phyloP scores from a whole-genome alignment of 345 rosid genomes.

The Gossypium thurberi region DNA sequence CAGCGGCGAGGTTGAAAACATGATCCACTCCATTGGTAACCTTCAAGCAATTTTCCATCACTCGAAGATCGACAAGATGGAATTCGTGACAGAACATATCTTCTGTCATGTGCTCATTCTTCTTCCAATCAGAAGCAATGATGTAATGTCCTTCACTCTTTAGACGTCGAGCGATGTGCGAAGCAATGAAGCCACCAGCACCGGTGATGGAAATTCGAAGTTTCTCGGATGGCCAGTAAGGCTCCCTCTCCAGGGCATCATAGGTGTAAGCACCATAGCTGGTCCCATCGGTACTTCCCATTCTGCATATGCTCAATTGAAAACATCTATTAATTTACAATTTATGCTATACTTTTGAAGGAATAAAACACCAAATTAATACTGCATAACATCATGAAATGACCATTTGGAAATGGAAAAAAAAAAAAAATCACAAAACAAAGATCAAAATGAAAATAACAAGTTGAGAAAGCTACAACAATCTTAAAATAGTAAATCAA shows the following conservation, averaged over 20 bases:
- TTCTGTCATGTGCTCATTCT: conserved; percentile 98
- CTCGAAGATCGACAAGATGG: conserved; percentile 92
- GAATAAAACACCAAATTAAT: not conserved
- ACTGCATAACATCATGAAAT: not conserved
- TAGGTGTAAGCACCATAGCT: conserved; percentile 76
- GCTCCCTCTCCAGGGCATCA: conserved; percentile 73
- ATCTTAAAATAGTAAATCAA: not conserved
- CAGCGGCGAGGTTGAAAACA: conserved; percentile 96
- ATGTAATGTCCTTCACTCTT: conserved; percentile 92
- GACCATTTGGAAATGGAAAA: not conserved
- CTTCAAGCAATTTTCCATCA: conserved; percentile 91
- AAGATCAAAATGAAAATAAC: not conserved
- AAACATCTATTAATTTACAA: not conserved
- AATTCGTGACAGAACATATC: conserved; percentile 97
- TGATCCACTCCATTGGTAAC: conserved; percentile 72
- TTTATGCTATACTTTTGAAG: not conserved
- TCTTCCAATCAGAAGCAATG: conserved; percentile 98
- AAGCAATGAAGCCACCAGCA: conserved; percentile 93
- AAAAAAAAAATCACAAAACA: not conserved
- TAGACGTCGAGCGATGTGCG: conserved; percentile 95
- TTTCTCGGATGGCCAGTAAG: conserved; percentile 85
- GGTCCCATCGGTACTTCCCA: conserved; percentile 61
- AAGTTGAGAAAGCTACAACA: not conserved
- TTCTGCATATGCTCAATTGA: conserved; percentile 31
- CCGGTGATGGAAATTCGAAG: conserved; percentile 82